Evolutionary conservation across 768 basidiomycete genomes (phyloP).

Genomic region (Cyathus striatus): DNA sequence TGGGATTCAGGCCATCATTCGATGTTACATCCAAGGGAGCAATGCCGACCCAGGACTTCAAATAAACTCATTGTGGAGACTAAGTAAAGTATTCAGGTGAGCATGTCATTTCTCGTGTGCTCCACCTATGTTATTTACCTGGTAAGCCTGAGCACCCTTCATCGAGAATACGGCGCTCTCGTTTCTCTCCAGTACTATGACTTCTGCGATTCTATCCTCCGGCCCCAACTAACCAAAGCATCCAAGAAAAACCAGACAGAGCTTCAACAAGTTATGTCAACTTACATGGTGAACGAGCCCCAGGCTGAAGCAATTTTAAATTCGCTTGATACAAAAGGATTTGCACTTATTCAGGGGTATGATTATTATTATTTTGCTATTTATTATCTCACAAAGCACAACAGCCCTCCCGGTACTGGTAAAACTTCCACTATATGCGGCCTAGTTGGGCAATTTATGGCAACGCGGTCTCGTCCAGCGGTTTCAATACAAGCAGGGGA

Average conservation of each 20-base stretch:
- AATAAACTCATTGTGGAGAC: conserved; percentile 61
- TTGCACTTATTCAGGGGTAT: conserved; percentile 94
- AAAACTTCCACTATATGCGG: conserved; percentile 98
- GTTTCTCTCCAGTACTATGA: conserved; percentile 82
- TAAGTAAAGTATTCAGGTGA: conserved; percentile 83
- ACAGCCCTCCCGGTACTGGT: conserved; percentile 90
- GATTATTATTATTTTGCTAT: conserved; percentile 2
- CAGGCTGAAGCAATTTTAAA: conserved; percentile 87
- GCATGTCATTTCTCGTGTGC: conserved; percentile 9
- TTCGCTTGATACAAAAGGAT: conserved; percentile 67
- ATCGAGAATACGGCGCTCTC: conserved; percentile 90
- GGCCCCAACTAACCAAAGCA: conserved; percentile 51
- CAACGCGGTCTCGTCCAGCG: conserved; percentile 53
- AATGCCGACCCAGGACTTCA: conserved; percentile 57
- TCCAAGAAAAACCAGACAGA: conserved; percentile 42
- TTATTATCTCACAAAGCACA: background rate
- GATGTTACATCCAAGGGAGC: conserved; percentile 39
- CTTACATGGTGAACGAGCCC: conserved; percentile 82
- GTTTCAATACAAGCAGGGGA: conserved; percentile 47
- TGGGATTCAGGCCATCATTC: conserved; percentile 54
- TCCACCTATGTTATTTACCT: conserved; percentile 2
- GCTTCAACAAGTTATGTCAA: conserved; percentile 60
- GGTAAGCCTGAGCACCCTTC: conserved; percentile 80
- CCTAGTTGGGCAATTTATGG: conserved; percentile 79
- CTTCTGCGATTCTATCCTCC: conserved; percentile 62